Evolutionary conservation across 2,329 filamentous ascomycete genomes (phyloP), one percentile per base, ranked within the genome.

Genomic region (Aspergillus pseudoviridinutans): DNA sequence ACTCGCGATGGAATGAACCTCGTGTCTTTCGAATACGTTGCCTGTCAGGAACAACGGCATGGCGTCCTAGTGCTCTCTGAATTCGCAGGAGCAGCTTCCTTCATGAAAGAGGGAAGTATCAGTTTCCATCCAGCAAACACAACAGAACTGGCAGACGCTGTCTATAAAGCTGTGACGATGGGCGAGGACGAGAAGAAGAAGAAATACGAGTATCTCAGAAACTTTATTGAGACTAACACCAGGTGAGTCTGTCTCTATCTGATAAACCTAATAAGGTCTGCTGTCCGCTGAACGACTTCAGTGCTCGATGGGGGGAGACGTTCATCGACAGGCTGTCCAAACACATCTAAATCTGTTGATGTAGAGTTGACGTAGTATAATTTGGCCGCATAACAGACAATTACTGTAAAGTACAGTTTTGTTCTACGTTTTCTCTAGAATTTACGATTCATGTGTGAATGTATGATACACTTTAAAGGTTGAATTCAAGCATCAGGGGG

Each of bases 1-100:
- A 96, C 89, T 4, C 87, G 93, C 47, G 93, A 97, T 69, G 93
- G 93, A 68, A 97, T 97, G 92, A 97, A 97, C 74, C 83, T 97
- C 14, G 93, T 97, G 22, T 93, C 91, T 0, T 97, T 96, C 75
- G 93, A 97, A 76, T 97, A 97, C 76, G 94, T 97, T 60, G 92
- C 92, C 17, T 92, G 90, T 24, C 93, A 97, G 72, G 84, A 88
- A 64, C 84, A 93, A 68, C 86, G 89, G 54, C 90, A 96, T 70
- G 93, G 93, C 50, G 89, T 92, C 53, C 90, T 97, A 83, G 91
- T 97, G 54, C 83, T 97, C 41, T 96, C 92, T 51, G 92, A 97
- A 71, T 97, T 97, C 71, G 91, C 92, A 0, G 93, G 93, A n/a
- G 93, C 93, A 1, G 92, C 92, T 0, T 90, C 96, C 71, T 94